Percentiles rank a stretch among this genome's conserved stretches.
These are phyloP conservation scores for Phytophthora macrochlamydospora DNA, from an alignment of 352 stramenopile genomes.

Conservation along the genomic window DNA sequence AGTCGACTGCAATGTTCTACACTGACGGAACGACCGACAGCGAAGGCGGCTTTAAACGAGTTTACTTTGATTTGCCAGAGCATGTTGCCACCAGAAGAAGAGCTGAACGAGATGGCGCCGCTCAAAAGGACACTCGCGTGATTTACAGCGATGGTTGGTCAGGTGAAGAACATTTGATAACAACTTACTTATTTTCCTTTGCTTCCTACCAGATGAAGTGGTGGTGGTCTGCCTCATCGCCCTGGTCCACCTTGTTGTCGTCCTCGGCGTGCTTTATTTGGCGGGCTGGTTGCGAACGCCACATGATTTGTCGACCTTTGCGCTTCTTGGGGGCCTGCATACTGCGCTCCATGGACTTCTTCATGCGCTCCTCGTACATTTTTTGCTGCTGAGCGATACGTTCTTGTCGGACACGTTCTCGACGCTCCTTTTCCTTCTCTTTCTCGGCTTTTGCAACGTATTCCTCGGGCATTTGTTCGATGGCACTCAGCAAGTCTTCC, in stretches of 20 bases:
- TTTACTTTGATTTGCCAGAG: background rate
- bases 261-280: slow-evolving; percentile 81
- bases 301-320: slow-evolving; percentile 93
- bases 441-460: slow-evolving; percentile 95
- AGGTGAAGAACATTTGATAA: too few relatives aligned
- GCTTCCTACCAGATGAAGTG: slow-evolving; percentile 76
- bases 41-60: background rate
- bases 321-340: slow-evolving; percentile 94
- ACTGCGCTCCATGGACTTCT: slow-evolving; percentile 93
- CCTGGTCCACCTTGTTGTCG: slow-evolving; percentile 81
- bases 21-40: background rate
- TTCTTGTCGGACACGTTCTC: slow-evolving; percentile 92
- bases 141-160: too few relatives aligned
- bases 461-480: slow-evolving; percentile 94
- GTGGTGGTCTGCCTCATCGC: slow-evolving; percentile 82
- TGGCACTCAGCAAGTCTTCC: slow-evolving; percentile 90
- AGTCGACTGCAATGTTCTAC: background rate
- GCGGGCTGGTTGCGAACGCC: slow-evolving; percentile 82
- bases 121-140: background rate
- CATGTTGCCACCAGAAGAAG: background rate
- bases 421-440: slow-evolving; percentile 94
- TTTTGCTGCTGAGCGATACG: slow-evolving; percentile 92
- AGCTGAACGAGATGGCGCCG: background rate
- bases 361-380: slow-evolving; percentile 94
- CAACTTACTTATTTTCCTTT: too few relatives aligned